These are phyloP conservation scores for Pelargonium cotyledonis DNA, from an alignment of 441 rosid genomes.

Conservation along the genomic window DNA sequence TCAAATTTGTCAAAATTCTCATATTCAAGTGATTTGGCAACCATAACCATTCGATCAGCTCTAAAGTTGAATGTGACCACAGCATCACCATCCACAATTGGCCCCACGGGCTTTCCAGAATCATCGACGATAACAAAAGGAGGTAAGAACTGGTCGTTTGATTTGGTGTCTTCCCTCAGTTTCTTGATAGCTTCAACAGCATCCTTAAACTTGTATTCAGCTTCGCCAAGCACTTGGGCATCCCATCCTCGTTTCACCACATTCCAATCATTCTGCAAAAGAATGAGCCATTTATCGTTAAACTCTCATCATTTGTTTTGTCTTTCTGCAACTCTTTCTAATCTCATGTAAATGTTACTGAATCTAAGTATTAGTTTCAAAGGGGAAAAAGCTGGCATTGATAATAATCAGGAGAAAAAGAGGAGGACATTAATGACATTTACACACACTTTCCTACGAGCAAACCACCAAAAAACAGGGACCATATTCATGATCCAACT, in stretches of 20 bases:
- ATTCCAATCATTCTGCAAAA: conserved; percentile 72
- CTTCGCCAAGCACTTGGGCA: conserved; percentile 98
- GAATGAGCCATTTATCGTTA: background rate
- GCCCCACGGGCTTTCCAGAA: conserved; percentile 73
- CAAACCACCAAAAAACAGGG: background rate
- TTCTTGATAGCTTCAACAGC: conserved; percentile 89
- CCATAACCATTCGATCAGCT: conserved; percentile 96
- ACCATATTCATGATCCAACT: background rate
- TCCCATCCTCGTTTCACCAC: conserved; percentile 98
- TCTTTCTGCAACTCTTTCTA: background rate
- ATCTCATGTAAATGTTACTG: background rate
- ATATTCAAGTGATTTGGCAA: conserved; percentile 87
- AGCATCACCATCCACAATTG: conserved; percentile 89
- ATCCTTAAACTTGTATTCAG: conserved; percentile 72
- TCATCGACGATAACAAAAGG: conserved; percentile 93
- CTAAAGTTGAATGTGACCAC: conserved; percentile 93
- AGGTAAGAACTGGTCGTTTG: conserved; percentile 84
- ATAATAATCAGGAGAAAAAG: background rate
- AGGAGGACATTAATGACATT: background rate
- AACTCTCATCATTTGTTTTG: background rate
- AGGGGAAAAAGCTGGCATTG: background rate
- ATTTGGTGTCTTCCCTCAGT: conserved; percentile 54
- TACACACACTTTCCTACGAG: background rate
- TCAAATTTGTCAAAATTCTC: conserved; percentile 84
- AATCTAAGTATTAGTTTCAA: background rate